Percentiles rank a stretch among this genome's conserved stretches.
Conservation (phyloP, 345 rosid species). For the Acer negundo region DNA sequence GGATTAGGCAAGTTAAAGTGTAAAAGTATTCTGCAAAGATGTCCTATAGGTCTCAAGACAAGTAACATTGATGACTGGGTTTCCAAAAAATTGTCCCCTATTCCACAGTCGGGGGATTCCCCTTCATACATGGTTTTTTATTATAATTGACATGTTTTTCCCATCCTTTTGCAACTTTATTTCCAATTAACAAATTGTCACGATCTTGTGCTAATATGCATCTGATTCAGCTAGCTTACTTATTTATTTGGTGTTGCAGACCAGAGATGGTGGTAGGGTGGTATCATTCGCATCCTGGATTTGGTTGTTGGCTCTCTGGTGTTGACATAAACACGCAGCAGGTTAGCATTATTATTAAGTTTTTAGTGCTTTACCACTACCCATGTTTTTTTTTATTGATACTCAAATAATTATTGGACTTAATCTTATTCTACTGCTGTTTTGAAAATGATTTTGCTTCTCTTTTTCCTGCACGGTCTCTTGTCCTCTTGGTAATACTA, state of each 20-base stretch:
- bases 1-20: background rate
- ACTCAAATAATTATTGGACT: background rate
- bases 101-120: background rate
- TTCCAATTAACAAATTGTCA: background rate
- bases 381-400: background rate
- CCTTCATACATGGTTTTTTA: background rate
- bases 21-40: background rate
- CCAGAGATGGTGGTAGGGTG: slow-evolving; percentile 99
- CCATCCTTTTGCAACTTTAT: background rate
- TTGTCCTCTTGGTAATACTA: background rate
- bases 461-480: background rate
- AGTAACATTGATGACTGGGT: background rate
- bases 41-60: background rate
- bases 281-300: slow-evolving; percentile 99
- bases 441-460: background rate
- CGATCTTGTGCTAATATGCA: background rate
- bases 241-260: slow-evolving; percentile 44
- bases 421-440: background rate
- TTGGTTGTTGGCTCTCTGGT: slow-evolving; percentile 99
- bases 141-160: background rate
- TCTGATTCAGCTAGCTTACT: slow-evolving; percentile 6
- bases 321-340: slow-evolving; percentile 98
- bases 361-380: background rate
- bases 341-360: slow-evolving; percentile 36
- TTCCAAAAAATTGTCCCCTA: background rate